These are phyloP conservation scores for Neophaeococcomyces aloes DNA, from an alignment of 2,329 filamentous ascomycete species.

Conservation along the genomic window DNA sequence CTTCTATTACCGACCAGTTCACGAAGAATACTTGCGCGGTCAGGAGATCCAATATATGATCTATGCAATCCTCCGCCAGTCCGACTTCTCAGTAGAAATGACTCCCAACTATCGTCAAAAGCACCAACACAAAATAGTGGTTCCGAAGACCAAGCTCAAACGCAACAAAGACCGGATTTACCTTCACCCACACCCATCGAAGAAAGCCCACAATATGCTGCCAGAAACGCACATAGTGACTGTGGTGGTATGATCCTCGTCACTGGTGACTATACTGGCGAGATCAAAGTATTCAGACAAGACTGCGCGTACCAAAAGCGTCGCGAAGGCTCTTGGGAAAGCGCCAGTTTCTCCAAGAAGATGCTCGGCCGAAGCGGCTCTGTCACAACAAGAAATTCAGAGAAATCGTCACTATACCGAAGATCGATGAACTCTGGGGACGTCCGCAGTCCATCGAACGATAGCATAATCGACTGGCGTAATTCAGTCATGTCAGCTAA, in stretches of 20 bases:
- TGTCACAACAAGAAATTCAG: constrained; percentile 44
- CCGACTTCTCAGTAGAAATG: constrained; percentile 63
- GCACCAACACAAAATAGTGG: constrained; percentile 33
- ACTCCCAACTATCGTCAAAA: constrained; percentile 45
- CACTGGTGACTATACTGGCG: constrained; percentile 76
- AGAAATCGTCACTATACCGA: constrained; percentile 33
- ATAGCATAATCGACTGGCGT: constrained; percentile 81
- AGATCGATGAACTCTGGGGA: constrained; percentile 22
- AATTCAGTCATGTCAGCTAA: constrained; percentile 53
- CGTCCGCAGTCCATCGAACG: constrained; percentile 43
- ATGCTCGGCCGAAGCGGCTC: constrained; percentile 48
- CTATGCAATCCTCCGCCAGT: constrained; percentile 91
- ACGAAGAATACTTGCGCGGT: constrained; percentile 64
- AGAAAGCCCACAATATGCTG: constrained; percentile 65
- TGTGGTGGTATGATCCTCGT: constrained; percentile 77
- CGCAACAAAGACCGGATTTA: constrained; percentile 13
- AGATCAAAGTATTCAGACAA: constrained; percentile 89
- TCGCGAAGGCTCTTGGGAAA: constrained; percentile 65
- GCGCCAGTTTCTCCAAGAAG: constrained; percentile 63
- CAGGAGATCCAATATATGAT: constrained; percentile 89
- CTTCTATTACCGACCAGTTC: constrained; percentile 72
- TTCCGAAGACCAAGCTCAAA: constrained; percentile 23
- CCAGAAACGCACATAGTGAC: constrained; percentile 57
- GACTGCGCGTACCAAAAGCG: constrained; percentile 82
- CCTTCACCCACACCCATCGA: constrained; percentile 40